Conservation (phyloP, 805 yeast species). For the Nematodospora valgi region DNA sequence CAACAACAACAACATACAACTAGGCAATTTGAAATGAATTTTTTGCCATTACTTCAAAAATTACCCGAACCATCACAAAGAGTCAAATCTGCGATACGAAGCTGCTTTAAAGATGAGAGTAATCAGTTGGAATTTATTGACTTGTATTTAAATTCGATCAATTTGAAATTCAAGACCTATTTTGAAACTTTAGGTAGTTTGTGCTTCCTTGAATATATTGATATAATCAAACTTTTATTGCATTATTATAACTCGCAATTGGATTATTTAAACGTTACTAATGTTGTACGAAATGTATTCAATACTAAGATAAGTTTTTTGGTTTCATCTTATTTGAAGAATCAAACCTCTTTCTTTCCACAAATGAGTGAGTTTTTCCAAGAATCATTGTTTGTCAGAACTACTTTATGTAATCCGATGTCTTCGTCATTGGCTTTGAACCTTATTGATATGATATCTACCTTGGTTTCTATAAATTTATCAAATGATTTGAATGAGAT, state of each 20-base stretch:
- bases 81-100: slow-evolving; percentile 32
- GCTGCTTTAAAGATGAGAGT: slow-evolving; percentile 31
- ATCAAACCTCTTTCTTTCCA: neutral
- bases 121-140: slow-evolving; percentile 32
- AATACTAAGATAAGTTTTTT: slow-evolving; percentile 27
- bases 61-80: slow-evolving; percentile 28
- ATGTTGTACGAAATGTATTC: slow-evolving; percentile 19
- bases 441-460: slow-evolving; percentile 16
- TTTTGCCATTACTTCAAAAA: neutral
- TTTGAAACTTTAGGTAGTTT: slow-evolving; percentile 12
- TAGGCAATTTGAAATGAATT: neutral
- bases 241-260: slow-evolving; percentile 21
- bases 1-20: slow-evolving; percentile 1
- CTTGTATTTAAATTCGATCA: slow-evolving; percentile 31
- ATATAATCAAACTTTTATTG: slow-evolving; percentile 13
- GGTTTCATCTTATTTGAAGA: slow-evolving; percentile 12
- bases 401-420: slow-evolving; percentile 1
- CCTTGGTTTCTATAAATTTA: slow-evolving; percentile 19
- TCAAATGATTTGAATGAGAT: slow-evolving; percentile 20
- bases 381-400: slow-evolving; percentile 8
- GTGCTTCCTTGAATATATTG: slow-evolving; percentile 11
- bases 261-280: slow-evolving; percentile 20
- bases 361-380: slow-evolving; percentile 11
- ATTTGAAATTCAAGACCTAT: slow-evolving; percentile 14
- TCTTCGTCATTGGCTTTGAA: slow-evolving; percentile 4